phyloP scores from a whole-genome alignment of 1,139 yeast species.

The Pichiaceae sp. region DNA sequence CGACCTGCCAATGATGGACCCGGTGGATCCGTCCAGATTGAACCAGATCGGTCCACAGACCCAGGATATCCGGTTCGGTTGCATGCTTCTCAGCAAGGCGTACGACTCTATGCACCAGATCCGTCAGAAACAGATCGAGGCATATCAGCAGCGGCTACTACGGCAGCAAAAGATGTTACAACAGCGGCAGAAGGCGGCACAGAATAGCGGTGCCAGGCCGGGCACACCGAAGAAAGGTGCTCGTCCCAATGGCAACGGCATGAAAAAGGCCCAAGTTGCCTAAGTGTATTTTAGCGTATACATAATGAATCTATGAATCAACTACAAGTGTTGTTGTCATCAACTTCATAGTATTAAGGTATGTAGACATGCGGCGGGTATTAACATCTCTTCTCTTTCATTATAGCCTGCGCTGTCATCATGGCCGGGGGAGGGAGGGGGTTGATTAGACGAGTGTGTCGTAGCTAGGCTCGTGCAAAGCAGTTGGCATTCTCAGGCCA shows the following conservation, averaged over 20 bases:
- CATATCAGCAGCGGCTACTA: conserved; percentile 41
- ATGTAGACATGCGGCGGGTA: too few relatives aligned
- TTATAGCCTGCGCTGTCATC: too few relatives aligned
- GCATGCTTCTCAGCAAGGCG: conserved; percentile 82
- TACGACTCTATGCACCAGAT: conserved; percentile 55
- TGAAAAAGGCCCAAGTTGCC: neutral
- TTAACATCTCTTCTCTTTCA: too few relatives aligned
- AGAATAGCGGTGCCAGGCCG: neutral
- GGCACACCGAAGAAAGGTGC: neutral
- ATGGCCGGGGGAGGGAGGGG: too few relatives aligned
- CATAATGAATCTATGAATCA: too few relatives aligned
- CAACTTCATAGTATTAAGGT: too few relatives aligned
- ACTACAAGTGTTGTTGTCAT: too few relatives aligned
- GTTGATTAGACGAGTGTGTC: too few relatives aligned
- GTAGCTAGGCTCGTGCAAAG: conserved; percentile 17
- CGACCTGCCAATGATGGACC: conserved; percentile 50
- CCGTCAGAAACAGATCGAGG: conserved; percentile 34
- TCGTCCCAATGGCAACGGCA: neutral
- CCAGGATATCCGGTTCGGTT: conserved; percentile 83
- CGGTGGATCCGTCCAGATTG: conserved; percentile 58
- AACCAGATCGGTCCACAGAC: conserved; percentile 83
- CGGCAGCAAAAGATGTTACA: conserved; percentile 47
- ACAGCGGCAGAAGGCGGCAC: conserved; percentile 24
- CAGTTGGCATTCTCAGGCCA: conserved; percentile 24
- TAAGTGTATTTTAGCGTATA: too few relatives aligned